Conservation (phyloP, 768 basidiomycete genomes). For the Mycena capillaripes region DNA sequence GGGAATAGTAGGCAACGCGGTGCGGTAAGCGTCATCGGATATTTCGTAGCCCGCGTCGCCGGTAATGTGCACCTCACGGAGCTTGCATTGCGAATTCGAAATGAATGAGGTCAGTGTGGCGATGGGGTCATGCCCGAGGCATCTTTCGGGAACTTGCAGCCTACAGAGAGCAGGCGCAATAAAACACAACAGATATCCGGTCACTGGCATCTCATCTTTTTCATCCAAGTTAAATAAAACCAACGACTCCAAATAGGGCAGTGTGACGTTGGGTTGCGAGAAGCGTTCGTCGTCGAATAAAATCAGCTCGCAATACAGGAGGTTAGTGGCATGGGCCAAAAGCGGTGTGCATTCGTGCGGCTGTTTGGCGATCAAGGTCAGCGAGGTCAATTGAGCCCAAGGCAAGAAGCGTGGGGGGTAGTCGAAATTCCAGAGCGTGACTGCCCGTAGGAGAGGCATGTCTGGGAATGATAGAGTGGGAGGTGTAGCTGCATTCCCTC, state of each 20-base stretch:
- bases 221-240: background rate
- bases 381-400: background rate
- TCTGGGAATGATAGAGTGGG: no score
- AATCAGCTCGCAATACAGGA: background rate
- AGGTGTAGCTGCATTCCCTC: no score
- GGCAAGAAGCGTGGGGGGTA: background rate
- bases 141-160: no score
- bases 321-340: background rate
- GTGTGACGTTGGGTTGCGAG: background rate
- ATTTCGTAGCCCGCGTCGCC: no score
- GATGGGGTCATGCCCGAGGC: no score
- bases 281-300: background rate
- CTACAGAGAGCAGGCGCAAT: background rate
- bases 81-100: no score
- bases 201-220: no score
- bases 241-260: no score
- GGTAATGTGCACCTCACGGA: no score
- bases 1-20: no score
- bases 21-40: no score
- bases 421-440: background rate
- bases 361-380: background rate
- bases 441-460: background rate
- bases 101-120: no score
- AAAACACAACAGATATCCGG: background rate
- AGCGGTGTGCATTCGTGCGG: background rate